Conservation (phyloP, 2,329 filamentous ascomycete species). For the Alternaria sp. region DNA sequence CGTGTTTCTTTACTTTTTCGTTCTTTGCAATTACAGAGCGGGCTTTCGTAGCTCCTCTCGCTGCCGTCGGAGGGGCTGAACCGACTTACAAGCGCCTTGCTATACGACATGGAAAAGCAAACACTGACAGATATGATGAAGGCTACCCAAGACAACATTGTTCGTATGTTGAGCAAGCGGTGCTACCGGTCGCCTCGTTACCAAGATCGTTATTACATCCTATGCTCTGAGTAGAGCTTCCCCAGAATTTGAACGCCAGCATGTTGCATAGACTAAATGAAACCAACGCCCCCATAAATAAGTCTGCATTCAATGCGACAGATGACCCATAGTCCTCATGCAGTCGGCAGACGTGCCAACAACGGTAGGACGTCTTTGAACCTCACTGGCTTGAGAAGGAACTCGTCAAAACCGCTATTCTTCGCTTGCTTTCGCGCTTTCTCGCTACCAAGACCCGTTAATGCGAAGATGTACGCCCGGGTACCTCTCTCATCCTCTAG, state of each 20-base stretch:
- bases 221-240: not conserved
- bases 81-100: not conserved
- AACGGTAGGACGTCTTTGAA: constrained; percentile 23
- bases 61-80: not conserved
- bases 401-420: constrained; percentile 26
- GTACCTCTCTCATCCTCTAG: not conserved
- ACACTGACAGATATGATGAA: not conserved
- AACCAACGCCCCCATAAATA: not conserved
- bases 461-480: constrained; percentile 17
- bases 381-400: constrained; percentile 32
- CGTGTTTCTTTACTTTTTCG: not conserved
- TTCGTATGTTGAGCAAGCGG: not conserved
- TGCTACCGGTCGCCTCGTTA: not conserved
- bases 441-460: constrained; percentile 34
- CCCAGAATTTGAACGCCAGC: not conserved
- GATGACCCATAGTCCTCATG: not conserved
- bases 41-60: not conserved
- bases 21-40: not conserved
- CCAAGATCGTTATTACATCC: not conserved
- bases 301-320: not conserved
- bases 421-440: constrained; percentile 20
- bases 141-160: not conserved
- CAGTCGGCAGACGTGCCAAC: not conserved
- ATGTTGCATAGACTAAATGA: not conserved
- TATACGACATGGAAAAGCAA: not conserved